Evolutionary conservation across 192 early-diverging fungal species (phyloP).

Genomic region (Geranomyces variabilis): DNA sequence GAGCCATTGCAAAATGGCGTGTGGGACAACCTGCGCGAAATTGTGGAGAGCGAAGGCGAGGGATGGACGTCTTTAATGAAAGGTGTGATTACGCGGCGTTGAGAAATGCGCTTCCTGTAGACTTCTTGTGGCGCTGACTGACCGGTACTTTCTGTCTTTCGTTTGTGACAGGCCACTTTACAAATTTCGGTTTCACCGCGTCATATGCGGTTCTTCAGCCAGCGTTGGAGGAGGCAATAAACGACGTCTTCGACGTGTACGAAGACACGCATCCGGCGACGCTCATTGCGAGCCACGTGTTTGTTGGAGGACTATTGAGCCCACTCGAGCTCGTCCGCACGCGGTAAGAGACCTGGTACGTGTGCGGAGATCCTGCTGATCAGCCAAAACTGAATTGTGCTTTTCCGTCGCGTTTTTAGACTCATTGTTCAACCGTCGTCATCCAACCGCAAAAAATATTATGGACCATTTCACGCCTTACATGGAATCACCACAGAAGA

Average conservation of each 20-base stretch:
- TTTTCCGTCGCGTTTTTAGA: too few relatives aligned
- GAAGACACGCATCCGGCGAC: slow-evolving; percentile 85
- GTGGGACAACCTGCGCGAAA: slow-evolving; percentile 41
- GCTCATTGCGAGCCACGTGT: slow-evolving; percentile 69
- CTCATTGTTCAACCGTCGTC: slow-evolving; percentile 80
- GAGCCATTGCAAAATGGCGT: slow-evolving; percentile 39
- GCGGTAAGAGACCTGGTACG: slow-evolving; percentile 56
- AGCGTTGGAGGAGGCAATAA: slow-evolving; percentile 80
- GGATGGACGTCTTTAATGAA: slow-evolving; percentile 43
- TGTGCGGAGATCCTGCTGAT: neutral
- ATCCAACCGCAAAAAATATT: slow-evolving; percentile 78
- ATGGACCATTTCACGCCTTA: slow-evolving; percentile 76
- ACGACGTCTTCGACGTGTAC: slow-evolving; percentile 89
- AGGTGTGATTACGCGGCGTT: too few relatives aligned
- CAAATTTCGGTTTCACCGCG: slow-evolving; percentile 77
- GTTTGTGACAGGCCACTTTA: slow-evolving; percentile 70
- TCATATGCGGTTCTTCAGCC: slow-evolving; percentile 79
- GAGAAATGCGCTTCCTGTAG: too few relatives aligned
- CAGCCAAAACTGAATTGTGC: neutral
- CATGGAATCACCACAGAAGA: slow-evolving; percentile 78
- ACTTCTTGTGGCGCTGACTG: too few relatives aligned
- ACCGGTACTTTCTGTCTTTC: neutral
- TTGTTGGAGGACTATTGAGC: slow-evolving; percentile 80
- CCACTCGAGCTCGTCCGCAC: slow-evolving; percentile 91
- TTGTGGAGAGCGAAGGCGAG: slow-evolving; percentile 43